A percentile compares a stretch with the other conserved stretches of the same genome.
Conservation (phyloP, 2,329 filamentous ascomycete genomes). For the Trichophyton verrucosum region DNA sequence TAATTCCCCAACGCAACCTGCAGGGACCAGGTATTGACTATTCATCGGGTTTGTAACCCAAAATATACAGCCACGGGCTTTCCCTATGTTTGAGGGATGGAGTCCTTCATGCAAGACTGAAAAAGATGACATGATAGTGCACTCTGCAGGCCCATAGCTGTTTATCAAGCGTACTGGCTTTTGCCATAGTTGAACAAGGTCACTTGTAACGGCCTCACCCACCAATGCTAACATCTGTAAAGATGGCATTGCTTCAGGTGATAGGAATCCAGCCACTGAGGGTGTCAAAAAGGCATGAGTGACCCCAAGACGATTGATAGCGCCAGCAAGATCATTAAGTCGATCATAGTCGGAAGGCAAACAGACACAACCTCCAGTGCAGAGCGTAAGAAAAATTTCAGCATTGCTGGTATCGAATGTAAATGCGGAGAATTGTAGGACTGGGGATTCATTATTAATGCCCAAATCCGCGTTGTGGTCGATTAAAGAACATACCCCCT, state of each 20-base stretch:
- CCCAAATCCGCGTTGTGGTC: constrained; percentile 32
- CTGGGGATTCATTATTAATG: constrained; percentile 21
- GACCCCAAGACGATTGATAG: background rate
- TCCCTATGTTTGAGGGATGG: constrained; percentile 23
- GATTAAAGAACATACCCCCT: constrained; percentile 8
- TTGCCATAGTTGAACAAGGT: constrained; percentile 34
- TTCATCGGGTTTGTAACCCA: constrained; percentile 28
- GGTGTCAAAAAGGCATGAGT: constrained; percentile 45
- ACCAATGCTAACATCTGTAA: constrained; percentile 33
- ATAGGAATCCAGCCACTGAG: constrained; percentile 37
- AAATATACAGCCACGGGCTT: constrained; percentile 13
- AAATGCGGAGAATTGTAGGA: constrained; percentile 75
- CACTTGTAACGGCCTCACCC: constrained; percentile 33
- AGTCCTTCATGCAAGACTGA: constrained; percentile 1
- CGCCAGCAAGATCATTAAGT: constrained; percentile 31
- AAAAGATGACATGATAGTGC: constrained; percentile 11
- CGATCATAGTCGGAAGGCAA: constrained; percentile 24
- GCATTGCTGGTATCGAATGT: constrained; percentile 86
- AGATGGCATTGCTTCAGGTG: constrained; percentile 22
- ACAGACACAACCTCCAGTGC: constrained; percentile 31
- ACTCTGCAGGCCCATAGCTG: constrained; percentile 19
- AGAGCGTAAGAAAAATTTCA: constrained; percentile 53
- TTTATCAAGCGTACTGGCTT: constrained; percentile 26
- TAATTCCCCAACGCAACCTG: constrained; percentile 28
- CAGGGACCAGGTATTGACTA: constrained; percentile 23